Base-by-base conservation (phyloP, 208 protist species). In the Trypanosomatidae sp. region DNA sequence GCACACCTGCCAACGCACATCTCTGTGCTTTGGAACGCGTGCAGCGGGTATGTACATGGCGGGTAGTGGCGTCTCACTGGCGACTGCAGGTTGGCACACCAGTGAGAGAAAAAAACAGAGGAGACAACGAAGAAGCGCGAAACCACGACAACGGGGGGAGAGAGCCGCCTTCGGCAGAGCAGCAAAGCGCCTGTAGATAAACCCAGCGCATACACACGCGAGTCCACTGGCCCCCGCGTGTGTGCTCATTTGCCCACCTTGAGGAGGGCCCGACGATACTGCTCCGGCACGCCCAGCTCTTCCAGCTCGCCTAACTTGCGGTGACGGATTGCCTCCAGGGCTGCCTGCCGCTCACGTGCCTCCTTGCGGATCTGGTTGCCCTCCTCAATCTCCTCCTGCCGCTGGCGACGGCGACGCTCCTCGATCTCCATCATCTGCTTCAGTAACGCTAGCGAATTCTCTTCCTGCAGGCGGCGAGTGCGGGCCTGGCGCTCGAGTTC, bases 391-490 rank as follows among this genome's bases (percentile, higher is more conserved):
- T 88, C 94, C 82, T 97, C 93, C 70, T 94, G 92, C 12, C 92
- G 80, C 73, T 96, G 87, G 19, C 82, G 81, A 9, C 91, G 87
- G n/a, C 91, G 82, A 22, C 83, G 81, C 81, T 98, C 97, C 79
- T 98, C 93, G 30, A 92, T 86, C 36, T 97, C 89, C 84, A 91
- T 91, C 62, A 98, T 98, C 72, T 98, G 95, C 73, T 90, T 87
- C 6, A 92, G 81, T 53, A 98, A 74, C 1, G 91, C 85, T 5
- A 95, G 67, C 5, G 92, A 88, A 79, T 97, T 96, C 69, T 96
- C 87, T 36, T 93, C 81, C 41, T 95, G 84, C 67, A 90, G 72
- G 74, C 91, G 77, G 6, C 82, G 83, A 22, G 81, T 81, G 3
- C 82, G 78, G 4, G 82, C 88, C 71, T 88, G 82, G 22, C 88